Evolutionary conservation across 371 early-diverging fungal genomes (phyloP).

Genomic region (Thermomucor indicae-seudaticae): DNA sequence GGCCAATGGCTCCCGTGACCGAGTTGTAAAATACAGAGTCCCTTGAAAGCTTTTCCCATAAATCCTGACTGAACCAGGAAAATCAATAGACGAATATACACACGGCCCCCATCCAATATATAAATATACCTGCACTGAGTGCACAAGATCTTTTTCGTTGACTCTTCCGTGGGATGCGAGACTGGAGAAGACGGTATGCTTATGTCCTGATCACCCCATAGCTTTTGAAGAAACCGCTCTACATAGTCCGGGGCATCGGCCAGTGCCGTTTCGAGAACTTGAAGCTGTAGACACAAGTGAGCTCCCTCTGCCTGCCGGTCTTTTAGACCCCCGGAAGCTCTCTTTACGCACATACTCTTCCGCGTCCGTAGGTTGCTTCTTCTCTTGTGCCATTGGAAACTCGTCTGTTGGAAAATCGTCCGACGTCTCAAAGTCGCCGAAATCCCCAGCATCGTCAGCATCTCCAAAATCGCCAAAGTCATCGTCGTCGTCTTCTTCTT

Average conservation of each 20-base stretch:
- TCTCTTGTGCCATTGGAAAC: background rate
- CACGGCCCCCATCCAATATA: background rate
- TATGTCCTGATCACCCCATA: too few species aligned
- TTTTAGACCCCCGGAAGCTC: background rate
- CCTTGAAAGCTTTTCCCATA: constrained; percentile 44
- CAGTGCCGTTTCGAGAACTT: constrained; percentile 2
- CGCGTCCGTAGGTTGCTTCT: constrained; percentile 20
- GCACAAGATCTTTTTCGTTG: constrained; percentile 9
- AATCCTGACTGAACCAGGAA: constrained; percentile 28
- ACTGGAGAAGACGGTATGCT: too few species aligned
- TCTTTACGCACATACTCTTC: constrained; percentile 29
- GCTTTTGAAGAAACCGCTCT: background rate
- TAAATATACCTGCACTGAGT: constrained; percentile 27
- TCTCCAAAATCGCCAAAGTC: constrained; percentile 19
- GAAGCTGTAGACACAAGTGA: background rate
- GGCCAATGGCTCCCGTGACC: constrained; percentile 44
- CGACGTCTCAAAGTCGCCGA: constrained; percentile 24
- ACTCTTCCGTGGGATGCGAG: too few species aligned
- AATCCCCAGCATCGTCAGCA: constrained; percentile 36
- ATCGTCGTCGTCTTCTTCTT: constrained; percentile 19
- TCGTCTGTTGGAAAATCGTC: background rate
- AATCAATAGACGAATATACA: too few species aligned
- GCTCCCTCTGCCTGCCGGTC: too few species aligned
- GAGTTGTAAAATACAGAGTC: constrained; percentile 51
- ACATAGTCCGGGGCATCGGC: constrained; percentile 1